These are phyloP conservation scores for Collybiopsis confluens DNA, from an alignment of 768 basidiomycete genomes.

Conservation along the genomic window DNA sequence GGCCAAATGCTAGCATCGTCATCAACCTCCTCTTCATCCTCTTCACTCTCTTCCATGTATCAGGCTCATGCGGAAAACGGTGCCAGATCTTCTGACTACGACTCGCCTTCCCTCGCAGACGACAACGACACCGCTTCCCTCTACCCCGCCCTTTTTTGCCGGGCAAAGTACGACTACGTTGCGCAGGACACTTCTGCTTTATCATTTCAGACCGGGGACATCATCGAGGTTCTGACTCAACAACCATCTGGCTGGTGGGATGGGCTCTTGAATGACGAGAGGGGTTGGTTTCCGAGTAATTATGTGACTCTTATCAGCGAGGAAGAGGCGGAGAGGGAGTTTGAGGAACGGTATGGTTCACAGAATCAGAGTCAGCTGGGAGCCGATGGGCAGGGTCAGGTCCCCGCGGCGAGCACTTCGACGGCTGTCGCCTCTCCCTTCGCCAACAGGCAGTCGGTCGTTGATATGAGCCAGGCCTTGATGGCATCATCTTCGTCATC, in stretches of 20 bases:
- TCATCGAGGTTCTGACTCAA: slow-evolving; percentile 90
- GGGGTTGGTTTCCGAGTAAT: slow-evolving; percentile 98
- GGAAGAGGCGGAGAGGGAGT: slow-evolving; percentile 56
- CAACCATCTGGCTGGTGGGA: slow-evolving; percentile 99
- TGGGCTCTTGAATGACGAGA: slow-evolving; percentile 80
- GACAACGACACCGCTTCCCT: neutral
- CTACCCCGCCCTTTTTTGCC: slow-evolving; percentile 1
- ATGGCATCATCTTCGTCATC: slow-evolving; percentile 31
- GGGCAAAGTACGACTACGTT: slow-evolving; percentile 73
- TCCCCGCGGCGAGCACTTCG: too few species aligned
- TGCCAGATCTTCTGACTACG: too few species aligned
- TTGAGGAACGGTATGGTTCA: slow-evolving; percentile 9
- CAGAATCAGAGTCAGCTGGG: slow-evolving; percentile 35
- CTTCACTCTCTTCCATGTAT: neutral
- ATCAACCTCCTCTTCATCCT: too few species aligned
- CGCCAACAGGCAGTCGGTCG: slow-evolving; percentile 21
- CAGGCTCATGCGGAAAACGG: neutral
- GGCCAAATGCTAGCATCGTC: neutral
- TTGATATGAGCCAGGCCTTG: slow-evolving; percentile 48
- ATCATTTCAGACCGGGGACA: slow-evolving; percentile 79
- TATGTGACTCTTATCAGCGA: slow-evolving; percentile 80
- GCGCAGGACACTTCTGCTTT: slow-evolving; percentile 87
- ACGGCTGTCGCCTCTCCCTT: too few species aligned
- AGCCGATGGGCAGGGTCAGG: too few species aligned
- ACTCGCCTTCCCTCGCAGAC: neutral